Evolutionary conservation across 495 filamentous ascomycete genomes (phyloP), one percentile per base, ranked within the genome.

Genomic region (Aspergillus bridgeri): DNA sequence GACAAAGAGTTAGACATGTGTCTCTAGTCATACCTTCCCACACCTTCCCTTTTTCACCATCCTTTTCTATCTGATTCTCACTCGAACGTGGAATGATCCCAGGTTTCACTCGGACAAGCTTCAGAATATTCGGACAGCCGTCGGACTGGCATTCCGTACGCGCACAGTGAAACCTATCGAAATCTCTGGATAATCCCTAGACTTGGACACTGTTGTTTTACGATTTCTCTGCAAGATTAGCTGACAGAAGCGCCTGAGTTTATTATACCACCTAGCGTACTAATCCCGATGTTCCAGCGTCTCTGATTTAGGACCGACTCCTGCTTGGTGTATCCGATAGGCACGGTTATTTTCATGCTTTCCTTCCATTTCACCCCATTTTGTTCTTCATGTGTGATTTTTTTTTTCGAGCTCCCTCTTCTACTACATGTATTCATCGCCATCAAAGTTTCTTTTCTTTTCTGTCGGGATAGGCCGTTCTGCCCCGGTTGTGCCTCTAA

Each of bases 181-280:
- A 8, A 51, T 50, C 20, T 11, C 13, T 56, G 43, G 25, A 24
- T 48, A 27, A 4, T 20, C 24, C 42, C 22, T 46, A 24, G 51
- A 44, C 45, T 54, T 54, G 51, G 54, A 18, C 43, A 51, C 29
- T 44, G 47, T 50, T 42, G 20, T 45, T 42, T 57, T 48, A 53
- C 54, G 7, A 38, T 55, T 23, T 38, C 15, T 45, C 48, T 43
- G n/a, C 48, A 46, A 54, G 53, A 50, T 52, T 54, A 45, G 33
- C 49, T 55, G 54, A 58, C 25, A 56, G 42, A 60, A 42, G 24
- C 38, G 56, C 29, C 51, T 55, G 6, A 51, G 51, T 49, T 58
- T 48, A 56, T 65, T 65, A 65, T 65, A 65, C 63, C 63, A 62
- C 57, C 52, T 60, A 59, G 47, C 54, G 53, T 62, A 62, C 56